Evolutionary conservation across 192 early-diverging fungal genomes (phyloP).

Genomic region (Coemansia sp.): DNA sequence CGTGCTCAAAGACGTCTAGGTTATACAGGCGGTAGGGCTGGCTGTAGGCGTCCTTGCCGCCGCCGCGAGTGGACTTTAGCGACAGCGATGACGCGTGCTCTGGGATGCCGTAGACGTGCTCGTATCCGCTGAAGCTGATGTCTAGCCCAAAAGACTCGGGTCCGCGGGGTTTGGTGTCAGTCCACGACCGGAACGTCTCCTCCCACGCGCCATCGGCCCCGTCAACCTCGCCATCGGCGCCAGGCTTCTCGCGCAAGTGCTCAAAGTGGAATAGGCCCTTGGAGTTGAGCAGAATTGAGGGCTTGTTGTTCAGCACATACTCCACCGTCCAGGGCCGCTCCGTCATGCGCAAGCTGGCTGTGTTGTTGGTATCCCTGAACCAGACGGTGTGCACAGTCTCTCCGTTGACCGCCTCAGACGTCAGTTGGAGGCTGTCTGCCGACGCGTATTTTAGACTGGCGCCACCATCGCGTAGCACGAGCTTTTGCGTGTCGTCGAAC

Average conservation of each 20-base stretch:
- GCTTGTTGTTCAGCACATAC: slow-evolving; percentile 33
- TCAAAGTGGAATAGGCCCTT: slow-evolving; percentile 86
- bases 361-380: slow-evolving; percentile 21
- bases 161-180: slow-evolving; percentile 93
- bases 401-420: slow-evolving; percentile 16
- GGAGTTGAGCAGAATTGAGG: slow-evolving; percentile 77
- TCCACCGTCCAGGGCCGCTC: slow-evolving; percentile 52
- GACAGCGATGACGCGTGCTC: slow-evolving; percentile 89
- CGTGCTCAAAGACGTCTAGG: slow-evolving; percentile 98
- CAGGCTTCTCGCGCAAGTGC: slow-evolving; percentile 55
- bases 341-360: slow-evolving; percentile 37
- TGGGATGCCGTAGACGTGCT: slow-evolving; percentile 94
- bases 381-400: slow-evolving; percentile 26
- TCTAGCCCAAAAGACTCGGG: slow-evolving; percentile 95
- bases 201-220: slow-evolving; percentile 72
- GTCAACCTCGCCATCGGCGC: slow-evolving; percentile 48
- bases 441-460: slow-evolving; percentile 26
- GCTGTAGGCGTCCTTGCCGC: slow-evolving; percentile 71
- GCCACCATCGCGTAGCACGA: slow-evolving; percentile 58
- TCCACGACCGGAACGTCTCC: slow-evolving; percentile 86
- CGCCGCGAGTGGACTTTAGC: slow-evolving; percentile 82
- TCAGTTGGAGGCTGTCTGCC: slow-evolving; percentile 24
- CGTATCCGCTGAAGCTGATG: slow-evolving; percentile 81
- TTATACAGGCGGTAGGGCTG: slow-evolving; percentile 98
- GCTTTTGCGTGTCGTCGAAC: slow-evolving; percentile 67